These are phyloP conservation scores for Darksidea phi DNA, from an alignment of 495 filamentous ascomycete genomes.

Conservation along the genomic window DNA sequence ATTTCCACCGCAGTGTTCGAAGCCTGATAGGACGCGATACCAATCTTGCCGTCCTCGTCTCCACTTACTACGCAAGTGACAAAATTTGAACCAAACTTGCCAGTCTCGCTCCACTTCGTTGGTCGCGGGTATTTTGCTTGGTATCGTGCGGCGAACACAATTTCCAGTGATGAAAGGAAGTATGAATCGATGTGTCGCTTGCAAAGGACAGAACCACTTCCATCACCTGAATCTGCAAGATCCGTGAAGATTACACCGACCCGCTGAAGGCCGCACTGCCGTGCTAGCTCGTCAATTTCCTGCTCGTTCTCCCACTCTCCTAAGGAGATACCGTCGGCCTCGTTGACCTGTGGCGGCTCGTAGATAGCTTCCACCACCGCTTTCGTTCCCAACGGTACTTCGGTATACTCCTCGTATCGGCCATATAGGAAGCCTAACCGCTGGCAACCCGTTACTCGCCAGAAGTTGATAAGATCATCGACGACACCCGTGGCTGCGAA, in stretches of 20 bases:
- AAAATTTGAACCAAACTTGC: conserved; percentile 92
- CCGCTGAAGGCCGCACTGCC: conserved; percentile 79
- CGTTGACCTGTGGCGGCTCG: conserved; percentile 87
- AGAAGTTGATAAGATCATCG: conserved; percentile 85
- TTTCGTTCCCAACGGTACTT: conserved; percentile 92
- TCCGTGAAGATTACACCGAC: conserved; percentile 97
- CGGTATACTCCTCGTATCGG: conserved; percentile 83
- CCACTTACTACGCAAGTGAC: conserved; percentile 94
- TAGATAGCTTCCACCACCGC: conserved; percentile 98
- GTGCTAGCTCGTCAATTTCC: conserved; percentile 77
- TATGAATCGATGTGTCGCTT: conserved; percentile 96
- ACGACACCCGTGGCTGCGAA: conserved; percentile 80
- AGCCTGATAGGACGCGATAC: conserved; percentile 88
- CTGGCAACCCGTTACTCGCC: conserved; percentile 78
- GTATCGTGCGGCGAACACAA: conserved; percentile 80
- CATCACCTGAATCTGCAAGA: conserved; percentile 74
- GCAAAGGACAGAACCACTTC: conserved; percentile 83
- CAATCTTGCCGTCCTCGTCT: conserved; percentile 83
- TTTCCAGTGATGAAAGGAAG: conserved; percentile 88
- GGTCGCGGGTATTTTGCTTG: conserved; percentile 86
- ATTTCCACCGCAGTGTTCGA: conserved; percentile 95
- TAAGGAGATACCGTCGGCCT: conserved; percentile 87
- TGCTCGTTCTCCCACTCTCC: conserved; percentile 85
- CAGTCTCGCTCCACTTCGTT: conserved; percentile 96
- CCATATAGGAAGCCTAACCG: conserved; percentile 90